Percentiles rank a stretch among this genome's conserved stretches.
Evolutionary conservation across 2,329 filamentous ascomycete species (phyloP).

Genomic region (Fulvia fulva): DNA sequence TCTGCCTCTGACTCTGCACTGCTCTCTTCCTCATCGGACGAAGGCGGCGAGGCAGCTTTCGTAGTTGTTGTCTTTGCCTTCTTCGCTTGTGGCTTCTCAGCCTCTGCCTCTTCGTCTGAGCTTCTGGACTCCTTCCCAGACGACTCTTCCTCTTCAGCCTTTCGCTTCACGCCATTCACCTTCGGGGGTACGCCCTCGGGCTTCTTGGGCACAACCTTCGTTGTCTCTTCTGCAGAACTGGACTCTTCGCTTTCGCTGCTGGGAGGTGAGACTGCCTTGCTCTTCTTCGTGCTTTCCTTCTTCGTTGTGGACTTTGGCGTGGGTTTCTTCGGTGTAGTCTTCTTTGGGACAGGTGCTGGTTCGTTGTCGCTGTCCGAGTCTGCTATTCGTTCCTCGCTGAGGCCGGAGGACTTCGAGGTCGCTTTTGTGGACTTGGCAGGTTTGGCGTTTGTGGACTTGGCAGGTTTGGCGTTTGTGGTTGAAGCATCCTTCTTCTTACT

Average conservation of each 20-base stretch:
- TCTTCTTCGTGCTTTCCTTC: constrained; percentile 5
- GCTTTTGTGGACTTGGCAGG: constrained; percentile 4
- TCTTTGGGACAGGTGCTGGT: neutral
- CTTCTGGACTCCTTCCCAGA: constrained; percentile 7
- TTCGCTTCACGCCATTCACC: constrained; percentile 31
- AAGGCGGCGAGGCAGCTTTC: neutral
- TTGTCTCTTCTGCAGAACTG: constrained; percentile 11
- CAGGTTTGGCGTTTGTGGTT: constrained; percentile 20
- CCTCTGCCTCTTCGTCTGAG: constrained; percentile 10
- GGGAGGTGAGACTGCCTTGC: constrained; percentile 2
- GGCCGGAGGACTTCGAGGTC: constrained; percentile 9
- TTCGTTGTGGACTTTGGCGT: constrained; percentile 3
- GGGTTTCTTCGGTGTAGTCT: neutral
- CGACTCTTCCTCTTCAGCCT: constrained; percentile 16
- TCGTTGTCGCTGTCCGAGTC: constrained; percentile 37
- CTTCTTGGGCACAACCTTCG: constrained; percentile 11
- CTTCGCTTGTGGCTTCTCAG: constrained; percentile 12
- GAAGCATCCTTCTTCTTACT: constrained; percentile 11
- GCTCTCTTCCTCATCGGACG: constrained; percentile 7
- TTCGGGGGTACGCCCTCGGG: constrained; percentile 15
- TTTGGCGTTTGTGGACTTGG: constrained; percentile 21
- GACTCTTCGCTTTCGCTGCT: constrained; percentile 29
- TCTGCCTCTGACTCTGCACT: constrained; percentile 4
- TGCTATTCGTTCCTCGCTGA: constrained; percentile 22
- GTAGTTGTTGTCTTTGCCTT: constrained; percentile 10